Evolutionary conservation across 257 asterid genomes (phyloP), one percentile per base, ranked within the genome.

Genomic region (Lycium barbarum): DNA sequence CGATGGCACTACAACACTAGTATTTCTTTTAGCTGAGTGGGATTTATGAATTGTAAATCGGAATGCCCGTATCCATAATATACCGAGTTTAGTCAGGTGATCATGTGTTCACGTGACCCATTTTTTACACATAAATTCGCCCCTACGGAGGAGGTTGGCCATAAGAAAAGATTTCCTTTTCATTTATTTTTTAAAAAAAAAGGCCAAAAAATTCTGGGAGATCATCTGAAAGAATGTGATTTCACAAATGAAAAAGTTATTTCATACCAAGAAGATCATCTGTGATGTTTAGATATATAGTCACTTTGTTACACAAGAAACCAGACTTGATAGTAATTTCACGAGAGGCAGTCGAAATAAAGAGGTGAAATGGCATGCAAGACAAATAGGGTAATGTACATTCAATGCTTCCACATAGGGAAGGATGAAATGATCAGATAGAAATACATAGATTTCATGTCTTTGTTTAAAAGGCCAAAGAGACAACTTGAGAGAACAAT

Each of bases 301-400:
- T 18, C 3, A 59, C 33, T 59, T 59, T n/a, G 66, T 59, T 18
- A 59, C 26, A 59, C 11, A 59, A 17, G 5, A 59, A 59, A 18
- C 9, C 33, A 59, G 59, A 54, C 59, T 54, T 54, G 18, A 14
- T 54, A 54, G 15, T 12, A 54, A 15, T 54, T 54, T 54, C 58
- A 53, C 58, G 17, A 53, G 11, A 53, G 17, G 4, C 3, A 53
- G 59, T 54, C 66, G 18, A 18, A 59, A 3, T n/a, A 59, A 59
- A 62, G 70, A 22, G 70, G 70, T 62, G 35, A 62, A 62, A 62
- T 62, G 70, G 70, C 38, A 62, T n/a, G 70, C 10, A 9, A 62
- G 9, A 22, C 17, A 53, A 57, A 57, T 40, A 58, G 17, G 17
- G 65, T 58, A 22, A 0, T 58, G 65, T 17, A 58, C 18, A 57